Percentiles rank a stretch among this genome's conserved stretches.
phyloP scores from a whole-genome alignment of 495 filamentous ascomycete species.

The Aspergillus taichungensis region DNA sequence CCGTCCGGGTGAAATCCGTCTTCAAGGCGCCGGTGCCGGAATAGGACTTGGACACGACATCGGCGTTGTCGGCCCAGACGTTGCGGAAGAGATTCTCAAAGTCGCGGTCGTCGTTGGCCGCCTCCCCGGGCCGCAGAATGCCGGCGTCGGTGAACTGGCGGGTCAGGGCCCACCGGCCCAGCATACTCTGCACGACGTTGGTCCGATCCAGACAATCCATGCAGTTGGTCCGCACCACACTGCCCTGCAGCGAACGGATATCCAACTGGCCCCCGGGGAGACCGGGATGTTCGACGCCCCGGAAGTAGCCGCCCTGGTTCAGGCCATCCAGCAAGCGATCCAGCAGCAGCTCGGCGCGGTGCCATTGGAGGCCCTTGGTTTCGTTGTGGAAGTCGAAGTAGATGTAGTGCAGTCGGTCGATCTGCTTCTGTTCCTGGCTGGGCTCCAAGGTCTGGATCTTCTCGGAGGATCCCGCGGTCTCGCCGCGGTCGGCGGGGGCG shows the following conservation, averaged over 20 bases:
- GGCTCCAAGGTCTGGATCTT: slow-evolving; percentile 74
- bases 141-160: slow-evolving; percentile 78
- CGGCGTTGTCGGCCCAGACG: slow-evolving; percentile 96
- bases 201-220: slow-evolving; percentile 99
- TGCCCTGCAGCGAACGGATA: slow-evolving; percentile 66
- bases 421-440: slow-evolving; percentile 45
- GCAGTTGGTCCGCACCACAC: slow-evolving; percentile 92
- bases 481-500: slow-evolving; percentile 52
- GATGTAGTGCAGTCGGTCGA: slow-evolving; percentile 83
- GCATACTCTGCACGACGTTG: slow-evolving; percentile 94
- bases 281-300: slow-evolving; percentile 76
- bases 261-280: slow-evolving; percentile 61
- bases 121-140: slow-evolving; percentile 60
- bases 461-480: slow-evolving; percentile 54
- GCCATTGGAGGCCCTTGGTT: slow-evolving; percentile 88
- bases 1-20: slow-evolving; percentile 88
- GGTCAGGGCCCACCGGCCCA: slow-evolving; percentile 79
- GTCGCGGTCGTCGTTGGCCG: slow-evolving; percentile 55
- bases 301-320: slow-evolving; percentile 77
- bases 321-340: slow-evolving; percentile 68
- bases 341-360: slow-evolving; percentile 78
- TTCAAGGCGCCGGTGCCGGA: slow-evolving; percentile 94
- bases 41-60: slow-evolving; percentile 85
- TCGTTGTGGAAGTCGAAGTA: slow-evolving; percentile 99
- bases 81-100: slow-evolving; percentile 91